Percentiles rank a stretch among this genome's conserved stretches.
These are phyloP conservation scores for Fusarium sp. DNA, from an alignment of 2,329 filamentous ascomycete genomes.

Conservation along the genomic window DNA sequence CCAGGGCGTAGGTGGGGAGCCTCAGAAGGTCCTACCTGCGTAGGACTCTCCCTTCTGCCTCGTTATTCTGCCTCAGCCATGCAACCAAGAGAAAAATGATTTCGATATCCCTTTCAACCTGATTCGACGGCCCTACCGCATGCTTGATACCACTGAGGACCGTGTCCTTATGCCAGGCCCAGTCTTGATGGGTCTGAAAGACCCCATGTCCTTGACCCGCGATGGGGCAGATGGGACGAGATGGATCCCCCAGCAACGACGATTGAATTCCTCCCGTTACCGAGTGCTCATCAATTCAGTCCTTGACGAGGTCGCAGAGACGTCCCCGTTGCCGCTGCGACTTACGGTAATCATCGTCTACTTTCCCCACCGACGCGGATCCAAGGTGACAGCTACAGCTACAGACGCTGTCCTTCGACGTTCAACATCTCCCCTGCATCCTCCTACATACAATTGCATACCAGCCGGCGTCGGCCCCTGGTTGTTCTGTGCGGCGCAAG, in stretches of 20 bases:
- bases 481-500: constrained; percentile 21
- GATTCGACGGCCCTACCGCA: not conserved
- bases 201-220: not conserved
- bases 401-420: not conserved
- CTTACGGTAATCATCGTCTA: not conserved
- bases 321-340: not conserved
- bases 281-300: constrained; percentile 7
- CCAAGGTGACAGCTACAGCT: not conserved
- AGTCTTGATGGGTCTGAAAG: not conserved
- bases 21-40: not conserved
- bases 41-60: constrained; percentile 21
- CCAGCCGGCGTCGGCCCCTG: not conserved
- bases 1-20: not conserved
- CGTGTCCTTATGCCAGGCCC: not conserved
- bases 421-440: not conserved
- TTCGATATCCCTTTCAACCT: not conserved
- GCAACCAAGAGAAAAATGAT: not conserved
- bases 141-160: not conserved
- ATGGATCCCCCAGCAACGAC: constrained; percentile 11
- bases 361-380: constrained; percentile 7
- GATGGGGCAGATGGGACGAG: not conserved
- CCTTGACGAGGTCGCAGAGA: not conserved
- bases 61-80: constrained; percentile 16
- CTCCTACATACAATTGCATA: not conserved
- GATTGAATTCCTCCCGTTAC: constrained; percentile 35